Evolutionary conservation across 768 basidiomycete species (phyloP).

Genomic region (Lactarius tabidus): DNA sequence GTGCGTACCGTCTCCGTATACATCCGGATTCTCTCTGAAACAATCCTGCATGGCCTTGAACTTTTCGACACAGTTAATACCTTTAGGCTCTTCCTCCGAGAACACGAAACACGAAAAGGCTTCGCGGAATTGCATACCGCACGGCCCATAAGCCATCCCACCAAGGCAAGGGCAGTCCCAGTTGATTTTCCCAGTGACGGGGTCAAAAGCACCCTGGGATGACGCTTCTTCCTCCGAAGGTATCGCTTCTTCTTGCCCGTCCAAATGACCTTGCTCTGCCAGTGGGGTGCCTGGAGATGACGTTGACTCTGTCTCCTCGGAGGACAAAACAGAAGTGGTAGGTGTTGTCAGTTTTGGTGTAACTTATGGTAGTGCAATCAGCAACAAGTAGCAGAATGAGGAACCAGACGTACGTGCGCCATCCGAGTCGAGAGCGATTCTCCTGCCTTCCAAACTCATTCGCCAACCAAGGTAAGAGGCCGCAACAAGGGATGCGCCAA

Average conservation of each 20-base stretch:
- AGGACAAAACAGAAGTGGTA: constrained; percentile 6
- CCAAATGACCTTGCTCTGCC: not conserved
- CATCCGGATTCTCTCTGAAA: constrained; percentile 92
- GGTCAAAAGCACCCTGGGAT: constrained; percentile 72
- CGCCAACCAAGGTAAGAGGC: constrained; percentile 35
- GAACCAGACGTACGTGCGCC: not conserved
- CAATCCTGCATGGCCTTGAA: constrained; percentile 98
- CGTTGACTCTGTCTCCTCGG: constrained; percentile 10
- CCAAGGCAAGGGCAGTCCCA: constrained; percentile 99
- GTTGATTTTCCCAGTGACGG: constrained; percentile 97
- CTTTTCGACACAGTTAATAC: constrained; percentile 95
- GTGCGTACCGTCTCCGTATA: constrained; percentile 86
- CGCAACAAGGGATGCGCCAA: constrained; percentile 33
- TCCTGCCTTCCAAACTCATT: constrained; percentile 25
- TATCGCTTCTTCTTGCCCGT: constrained; percentile 26
- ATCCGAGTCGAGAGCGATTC: constrained; percentile 29
- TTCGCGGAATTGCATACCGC: constrained; percentile 87
- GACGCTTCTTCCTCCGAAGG: constrained; percentile 30
- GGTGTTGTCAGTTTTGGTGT: constrained; percentile 12
- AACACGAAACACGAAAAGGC: constrained; percentile 97
- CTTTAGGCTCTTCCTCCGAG: constrained; percentile 94
- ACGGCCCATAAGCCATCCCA: constrained; percentile 97
- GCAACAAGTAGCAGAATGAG: not conserved
- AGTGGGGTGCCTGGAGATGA: not conserved
- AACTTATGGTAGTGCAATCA: constrained; percentile 10